These are phyloP conservation scores for Candida labiduridarum DNA, from an alignment of 1,139 yeast genomes.

Conservation along the genomic window DNA sequence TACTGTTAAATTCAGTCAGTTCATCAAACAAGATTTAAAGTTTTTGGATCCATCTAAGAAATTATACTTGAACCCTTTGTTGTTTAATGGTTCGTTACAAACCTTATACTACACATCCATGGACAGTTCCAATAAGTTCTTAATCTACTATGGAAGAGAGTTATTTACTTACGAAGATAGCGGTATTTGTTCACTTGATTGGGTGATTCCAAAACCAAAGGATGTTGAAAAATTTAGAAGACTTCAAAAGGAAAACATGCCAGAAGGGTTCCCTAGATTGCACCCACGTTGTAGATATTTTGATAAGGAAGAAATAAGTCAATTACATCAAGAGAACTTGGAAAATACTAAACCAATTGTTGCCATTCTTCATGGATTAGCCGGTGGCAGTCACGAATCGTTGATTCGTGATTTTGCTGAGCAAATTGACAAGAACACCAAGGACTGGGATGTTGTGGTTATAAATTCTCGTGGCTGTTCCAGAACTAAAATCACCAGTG, in stretches of 20 bases:
- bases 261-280: conserved; percentile 70
- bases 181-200: conserved; percentile 78
- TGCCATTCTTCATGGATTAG: conserved; percentile 79
- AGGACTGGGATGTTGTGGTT: conserved; percentile 64
- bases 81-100: conserved; percentile 77
- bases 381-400: conserved; percentile 92
- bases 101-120: conserved; percentile 66
- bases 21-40: conserved; percentile 26
- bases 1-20: conserved; percentile 23
- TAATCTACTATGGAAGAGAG: conserved; percentile 78
- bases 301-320: conserved; percentile 40
- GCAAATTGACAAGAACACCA: conserved; percentile 28
- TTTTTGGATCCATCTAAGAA: conserved; percentile 31
- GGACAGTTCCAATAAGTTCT: conserved; percentile 53
- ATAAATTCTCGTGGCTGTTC: conserved; percentile 88
- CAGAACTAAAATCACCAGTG: conserved; percentile 75
- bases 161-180: conserved; percentile 59
- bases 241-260: conserved; percentile 55
- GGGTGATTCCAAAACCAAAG: conserved; percentile 58
- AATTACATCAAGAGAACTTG: conserved; percentile 27
- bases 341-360: conserved; percentile 58
- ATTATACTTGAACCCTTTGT: conserved; percentile 61
- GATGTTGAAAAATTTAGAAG: conserved; percentile 49
- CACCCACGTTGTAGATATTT: conserved; percentile 81
- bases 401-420: conserved; percentile 69